These are phyloP conservation scores for Vigna hirtella DNA, from an alignment of 306 rosid genomes.

Conservation along the genomic window DNA sequence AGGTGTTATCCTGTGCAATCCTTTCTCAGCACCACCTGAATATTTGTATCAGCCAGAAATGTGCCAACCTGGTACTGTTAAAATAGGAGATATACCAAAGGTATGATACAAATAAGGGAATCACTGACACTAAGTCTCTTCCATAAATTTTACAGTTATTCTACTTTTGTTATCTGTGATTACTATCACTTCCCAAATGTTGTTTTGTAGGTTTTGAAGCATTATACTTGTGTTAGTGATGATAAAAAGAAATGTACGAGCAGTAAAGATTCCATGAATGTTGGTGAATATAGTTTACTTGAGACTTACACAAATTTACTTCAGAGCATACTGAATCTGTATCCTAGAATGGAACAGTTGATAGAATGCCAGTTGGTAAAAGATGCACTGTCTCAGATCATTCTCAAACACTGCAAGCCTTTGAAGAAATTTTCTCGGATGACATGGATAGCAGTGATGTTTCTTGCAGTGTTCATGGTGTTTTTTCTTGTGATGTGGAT, in stretches of 20 bases:
- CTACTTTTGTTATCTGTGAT: background rate
- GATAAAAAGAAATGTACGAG: constrained; percentile 45
- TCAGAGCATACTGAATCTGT: constrained; percentile 61
- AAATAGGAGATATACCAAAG: constrained; percentile 74
- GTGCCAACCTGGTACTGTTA: constrained; percentile 56
- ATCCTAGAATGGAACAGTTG: constrained; percentile 64
- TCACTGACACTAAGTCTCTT: background rate
- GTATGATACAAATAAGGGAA: constrained; percentile 43
- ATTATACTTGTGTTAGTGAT: constrained; percentile 52
- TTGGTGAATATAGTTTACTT: constrained; percentile 41
- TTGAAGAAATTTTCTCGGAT: constrained; percentile 54
- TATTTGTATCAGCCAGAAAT: constrained; percentile 61
- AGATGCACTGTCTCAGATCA: constrained; percentile 66
- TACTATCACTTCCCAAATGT: background rate
- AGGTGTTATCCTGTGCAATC: constrained; percentile 61
- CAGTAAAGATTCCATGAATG: constrained; percentile 40
- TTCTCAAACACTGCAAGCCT: constrained; percentile 66
- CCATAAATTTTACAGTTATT: background rate
- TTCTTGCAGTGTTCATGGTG: constrained; percentile 57
- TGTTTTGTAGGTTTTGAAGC: constrained; percentile 57
- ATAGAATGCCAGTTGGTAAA: constrained; percentile 65
- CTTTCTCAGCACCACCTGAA: constrained; percentile 75
- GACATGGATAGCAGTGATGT: constrained; percentile 56
- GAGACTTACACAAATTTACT: constrained; percentile 62
- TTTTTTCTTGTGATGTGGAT: constrained; percentile 60